These are phyloP conservation scores for Carallia brachiata DNA, from an alignment of 345 rosid species.

Conservation along the genomic window DNA sequence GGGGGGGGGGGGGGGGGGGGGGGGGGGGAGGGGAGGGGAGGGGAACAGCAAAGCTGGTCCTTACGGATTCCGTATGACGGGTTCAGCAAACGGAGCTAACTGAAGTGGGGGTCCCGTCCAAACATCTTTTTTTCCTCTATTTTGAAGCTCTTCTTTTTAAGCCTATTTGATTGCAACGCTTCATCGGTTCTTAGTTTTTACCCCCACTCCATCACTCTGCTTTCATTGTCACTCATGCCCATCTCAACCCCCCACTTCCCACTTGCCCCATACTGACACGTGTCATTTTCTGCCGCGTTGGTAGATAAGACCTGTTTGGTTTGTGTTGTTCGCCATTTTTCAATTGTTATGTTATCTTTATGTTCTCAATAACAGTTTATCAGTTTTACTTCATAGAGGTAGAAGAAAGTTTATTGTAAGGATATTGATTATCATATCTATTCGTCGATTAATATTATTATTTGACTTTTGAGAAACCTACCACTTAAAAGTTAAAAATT, in stretches of 20 bases:
- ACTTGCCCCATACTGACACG: constrained; percentile 31
- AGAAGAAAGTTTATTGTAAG: too few relatives aligned
- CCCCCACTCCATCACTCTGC: constrained; percentile 1
- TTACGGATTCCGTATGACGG: constrained; percentile 24
- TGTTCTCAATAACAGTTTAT: background rate
- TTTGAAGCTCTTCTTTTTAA: background rate
- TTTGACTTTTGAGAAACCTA: too few relatives aligned
- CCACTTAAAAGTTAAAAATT: too few relatives aligned
- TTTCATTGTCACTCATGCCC: background rate
- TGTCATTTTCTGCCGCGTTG: constrained; percentile 15
- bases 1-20: background rate
- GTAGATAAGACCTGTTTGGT: constrained; percentile 44
- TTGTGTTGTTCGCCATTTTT: constrained; percentile 15
- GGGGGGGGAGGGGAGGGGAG: background rate
- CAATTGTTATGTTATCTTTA: too few relatives aligned
- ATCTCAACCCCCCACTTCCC: background rate
- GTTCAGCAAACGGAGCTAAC: constrained; percentile 13
- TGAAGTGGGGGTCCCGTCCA: constrained; percentile 8
- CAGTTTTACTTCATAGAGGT: background rate
- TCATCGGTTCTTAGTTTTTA: constrained; percentile 7
- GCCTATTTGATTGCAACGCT: constrained; percentile 11
- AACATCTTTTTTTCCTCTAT: background rate
- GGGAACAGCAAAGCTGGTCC: constrained; percentile 11
- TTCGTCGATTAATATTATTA: too few relatives aligned
- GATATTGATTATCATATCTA: too few relatives aligned